These are phyloP conservation scores for Chytridium lagenaria DNA, from an alignment of 371 early-diverging fungal species.

Conservation along the genomic window DNA sequence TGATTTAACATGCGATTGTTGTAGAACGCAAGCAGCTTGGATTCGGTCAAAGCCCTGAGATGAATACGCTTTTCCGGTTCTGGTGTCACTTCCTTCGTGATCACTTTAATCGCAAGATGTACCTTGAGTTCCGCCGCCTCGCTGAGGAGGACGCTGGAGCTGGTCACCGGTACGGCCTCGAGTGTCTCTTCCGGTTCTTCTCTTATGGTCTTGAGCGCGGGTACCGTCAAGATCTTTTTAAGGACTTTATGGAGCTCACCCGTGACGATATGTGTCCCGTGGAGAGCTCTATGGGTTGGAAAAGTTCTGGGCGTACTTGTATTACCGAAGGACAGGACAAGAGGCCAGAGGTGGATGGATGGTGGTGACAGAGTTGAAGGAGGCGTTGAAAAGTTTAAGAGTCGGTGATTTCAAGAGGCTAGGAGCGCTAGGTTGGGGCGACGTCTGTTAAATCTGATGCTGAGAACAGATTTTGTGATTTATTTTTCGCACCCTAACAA, in stretches of 20 bases:
- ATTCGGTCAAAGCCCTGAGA: slow-evolving; percentile 92
- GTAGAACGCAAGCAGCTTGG: slow-evolving; percentile 89
- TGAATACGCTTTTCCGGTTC: slow-evolving; percentile 98
- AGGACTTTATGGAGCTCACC: slow-evolving; percentile 87
- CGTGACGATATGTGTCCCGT: slow-evolving; percentile 70
- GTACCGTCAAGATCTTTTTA: slow-evolving; percentile 83
- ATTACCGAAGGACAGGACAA: slow-evolving; percentile 85
- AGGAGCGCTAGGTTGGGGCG: slow-evolving; percentile 1
- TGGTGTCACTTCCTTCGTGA: slow-evolving; percentile 98
- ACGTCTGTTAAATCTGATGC: background rate
- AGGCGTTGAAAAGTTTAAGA: slow-evolving; percentile 70
- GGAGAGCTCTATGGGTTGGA: slow-evolving; percentile 84
- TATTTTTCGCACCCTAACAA: background rate
- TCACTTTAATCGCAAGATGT: slow-evolving; percentile 92
- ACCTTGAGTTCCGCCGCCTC: slow-evolving; percentile 86
- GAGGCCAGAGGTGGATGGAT: slow-evolving; percentile 64
- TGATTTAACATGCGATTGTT: background rate
- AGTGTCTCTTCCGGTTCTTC: slow-evolving; percentile 96
- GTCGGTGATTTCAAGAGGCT: slow-evolving; percentile 75
- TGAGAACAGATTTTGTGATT: background rate
- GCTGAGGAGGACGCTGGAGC: slow-evolving; percentile 91
- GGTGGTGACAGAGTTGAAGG: slow-evolving; percentile 67
- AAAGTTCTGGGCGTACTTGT: slow-evolving; percentile 96
- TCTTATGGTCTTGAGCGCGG: slow-evolving; percentile 93
- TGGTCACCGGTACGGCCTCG: slow-evolving; percentile 93